A percentile compares a stretch with the other conserved stretches of the same genome.
phyloP scores from a whole-genome alignment of 352 stramenopile genomes.

The Phytophthora pisi region DNA sequence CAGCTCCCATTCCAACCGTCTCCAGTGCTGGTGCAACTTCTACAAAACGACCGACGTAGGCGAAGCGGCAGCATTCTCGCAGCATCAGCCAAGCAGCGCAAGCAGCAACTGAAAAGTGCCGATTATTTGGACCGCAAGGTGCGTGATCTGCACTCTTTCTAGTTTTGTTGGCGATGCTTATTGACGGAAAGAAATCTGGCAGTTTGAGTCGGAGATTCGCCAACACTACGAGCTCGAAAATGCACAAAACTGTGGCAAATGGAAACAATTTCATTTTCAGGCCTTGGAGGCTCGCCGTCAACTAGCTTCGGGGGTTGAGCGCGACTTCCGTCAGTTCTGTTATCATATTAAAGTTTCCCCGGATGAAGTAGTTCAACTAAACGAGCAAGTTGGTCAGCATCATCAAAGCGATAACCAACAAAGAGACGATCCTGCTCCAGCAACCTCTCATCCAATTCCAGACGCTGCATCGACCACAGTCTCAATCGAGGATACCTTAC shows the following conservation, averaged over 20 bases:
- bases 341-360: conserved; percentile 7
- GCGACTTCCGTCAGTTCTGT: conserved; percentile 38
- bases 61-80: conserved; percentile 4
- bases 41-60: conserved; percentile 43
- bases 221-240: conserved; percentile 66
- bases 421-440: background rate
- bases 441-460: background rate
- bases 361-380: conserved; percentile 3
- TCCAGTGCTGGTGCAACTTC: conserved; percentile 48
- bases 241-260: conserved; percentile 50
- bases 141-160: background rate
- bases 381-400: background rate
- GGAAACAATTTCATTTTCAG: conserved; percentile 58
- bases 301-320: conserved; percentile 37
- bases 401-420: conserved; percentile 15
- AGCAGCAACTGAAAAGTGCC: conserved; percentile 36
- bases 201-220: conserved; percentile 65
- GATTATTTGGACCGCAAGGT: conserved; percentile 68
- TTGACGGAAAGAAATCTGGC: background rate
- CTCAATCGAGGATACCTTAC: conserved; percentile 30
- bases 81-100: conserved; percentile 33
- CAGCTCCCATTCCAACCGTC: conserved; percentile 66
- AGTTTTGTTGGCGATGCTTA: background rate
- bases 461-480: background rate
- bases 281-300: conserved; percentile 21